These are phyloP conservation scores for Alternaria triticina DNA, from an alignment of 2,329 filamentous ascomycete species.

Conservation along the genomic window DNA sequence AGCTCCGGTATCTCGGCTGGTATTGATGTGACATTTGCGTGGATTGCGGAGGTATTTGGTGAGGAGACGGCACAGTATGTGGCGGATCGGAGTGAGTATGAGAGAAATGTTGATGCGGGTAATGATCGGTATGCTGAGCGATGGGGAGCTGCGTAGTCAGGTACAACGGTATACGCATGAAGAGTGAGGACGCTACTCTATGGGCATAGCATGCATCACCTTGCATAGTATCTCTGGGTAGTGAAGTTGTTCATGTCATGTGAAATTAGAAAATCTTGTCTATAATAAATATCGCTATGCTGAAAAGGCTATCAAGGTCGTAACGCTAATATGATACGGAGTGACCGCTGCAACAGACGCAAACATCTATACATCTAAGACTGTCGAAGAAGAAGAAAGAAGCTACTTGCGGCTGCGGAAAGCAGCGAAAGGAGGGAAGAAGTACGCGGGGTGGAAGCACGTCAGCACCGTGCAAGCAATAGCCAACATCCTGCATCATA, in stretches of 20 bases:
- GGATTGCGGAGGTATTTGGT: conserved; percentile 62
- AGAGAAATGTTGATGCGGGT: conserved; percentile 57
- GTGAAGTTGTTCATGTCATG: background rate
- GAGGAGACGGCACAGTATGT: conserved; percentile 57
- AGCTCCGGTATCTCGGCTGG: conserved; percentile 69
- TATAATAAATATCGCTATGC: conserved; percentile 6
- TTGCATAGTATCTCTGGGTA: background rate
- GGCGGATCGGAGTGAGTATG: conserved; percentile 64
- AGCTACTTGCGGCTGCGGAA: conserved; percentile 25
- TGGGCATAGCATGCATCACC: background rate
- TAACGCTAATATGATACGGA: background rate
- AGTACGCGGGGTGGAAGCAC: conserved; percentile 34
- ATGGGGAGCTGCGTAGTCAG: conserved; percentile 29
- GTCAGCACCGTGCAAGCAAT: conserved; percentile 35
- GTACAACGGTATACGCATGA: background rate
- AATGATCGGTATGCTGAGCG: conserved; percentile 63
- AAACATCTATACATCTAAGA: conserved; percentile 1
- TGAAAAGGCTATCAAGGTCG: background rate
- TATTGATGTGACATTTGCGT: conserved; percentile 67
- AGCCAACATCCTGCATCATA: conserved; percentile 31
- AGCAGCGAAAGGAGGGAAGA: conserved; percentile 36
- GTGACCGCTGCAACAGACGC: background rate
- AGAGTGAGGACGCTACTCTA: background rate
- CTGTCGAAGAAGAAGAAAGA: background rate
- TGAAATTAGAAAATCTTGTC: background rate